phyloP scores from a whole-genome alignment of 2,329 filamentous ascomycete genomes.

The Calycina marina region DNA sequence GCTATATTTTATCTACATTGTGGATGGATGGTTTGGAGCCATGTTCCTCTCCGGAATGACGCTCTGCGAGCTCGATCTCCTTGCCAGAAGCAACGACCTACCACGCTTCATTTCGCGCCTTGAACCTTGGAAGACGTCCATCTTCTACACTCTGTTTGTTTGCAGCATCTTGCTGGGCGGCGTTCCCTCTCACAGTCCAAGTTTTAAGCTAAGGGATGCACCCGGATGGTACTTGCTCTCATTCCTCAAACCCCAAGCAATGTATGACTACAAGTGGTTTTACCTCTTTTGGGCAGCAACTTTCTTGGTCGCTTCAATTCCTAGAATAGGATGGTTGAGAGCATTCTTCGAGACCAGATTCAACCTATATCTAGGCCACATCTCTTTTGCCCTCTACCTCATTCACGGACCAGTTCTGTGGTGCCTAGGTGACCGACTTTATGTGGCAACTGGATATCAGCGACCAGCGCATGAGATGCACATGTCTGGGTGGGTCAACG shows the following conservation, averaged over 20 bases:
- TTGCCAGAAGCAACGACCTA: conserved; percentile 34
- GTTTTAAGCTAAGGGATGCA: conserved; percentile 34
- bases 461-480: conserved; percentile 31
- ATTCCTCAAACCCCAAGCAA: conserved; percentile 48
- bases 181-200: conserved; percentile 37
- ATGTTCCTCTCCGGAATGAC: conserved; percentile 48
- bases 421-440: conserved; percentile 45
- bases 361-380: conserved; percentile 45
- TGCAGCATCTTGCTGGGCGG: conserved; percentile 43
- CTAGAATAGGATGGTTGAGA: conserved; percentile 42
- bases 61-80: conserved; percentile 44
- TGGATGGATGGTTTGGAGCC: conserved; percentile 47
- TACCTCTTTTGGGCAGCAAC: conserved; percentile 47
- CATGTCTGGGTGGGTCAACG: conserved; percentile 41
- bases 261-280: conserved; percentile 54
- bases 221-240: conserved; percentile 31
- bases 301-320: conserved; percentile 38
- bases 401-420: conserved; percentile 48
- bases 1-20: conserved; percentile 53
- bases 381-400: conserved; percentile 49
- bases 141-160: conserved; percentile 38
- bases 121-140: conserved; percentile 31
- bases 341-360: conserved; percentile 42
- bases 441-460: conserved; percentile 41
- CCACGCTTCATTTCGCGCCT: conserved; percentile 33